Percentiles rank a stretch among this genome's conserved stretches.
Evolutionary conservation across 352 stramenopile species (phyloP).

Genomic region (Phytophthora multivora): DNA sequence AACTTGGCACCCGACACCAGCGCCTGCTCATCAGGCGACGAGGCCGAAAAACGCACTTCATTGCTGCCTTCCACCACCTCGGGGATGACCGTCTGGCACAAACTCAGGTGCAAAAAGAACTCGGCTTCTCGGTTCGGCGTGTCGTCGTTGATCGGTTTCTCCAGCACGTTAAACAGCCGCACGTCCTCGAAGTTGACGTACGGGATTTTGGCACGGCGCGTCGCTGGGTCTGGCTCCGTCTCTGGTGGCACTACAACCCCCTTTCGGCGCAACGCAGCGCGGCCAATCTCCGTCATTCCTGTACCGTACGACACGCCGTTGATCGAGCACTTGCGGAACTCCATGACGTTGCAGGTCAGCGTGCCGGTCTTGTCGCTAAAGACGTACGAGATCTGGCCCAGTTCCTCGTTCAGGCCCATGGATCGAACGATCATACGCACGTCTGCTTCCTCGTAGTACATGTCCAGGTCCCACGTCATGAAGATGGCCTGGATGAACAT

Average conservation of each 20-base stretch:
- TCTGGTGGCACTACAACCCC: constrained; percentile 61
- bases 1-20: constrained; percentile 88
- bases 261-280: constrained; percentile 66
- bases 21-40: constrained; percentile 88
- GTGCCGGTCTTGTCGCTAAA: constrained; percentile 95
- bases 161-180: constrained; percentile 49
- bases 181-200: constrained; percentile 86
- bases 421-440: constrained; percentile 85
- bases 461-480: constrained; percentile 91
- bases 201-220: constrained; percentile 43
- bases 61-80: constrained; percentile 53
- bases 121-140: constrained; percentile 51
- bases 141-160: constrained; percentile 32
- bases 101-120: constrained; percentile 86
- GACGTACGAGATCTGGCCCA: constrained; percentile 92
- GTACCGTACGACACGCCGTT: constrained; percentile 92
- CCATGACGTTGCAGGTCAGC: constrained; percentile 95
- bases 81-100: constrained; percentile 85
- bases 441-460: constrained; percentile 93
- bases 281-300: constrained; percentile 83
- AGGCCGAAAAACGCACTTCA: constrained; percentile 73
- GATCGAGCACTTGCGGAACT: constrained; percentile 95
- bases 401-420: constrained; percentile 90
- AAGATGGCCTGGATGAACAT: constrained; percentile 96
- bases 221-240: constrained; percentile 19